Evolutionary conservation across 2,329 filamentous ascomycete species (phyloP).

Genomic region (Fusarium algeriense): DNA sequence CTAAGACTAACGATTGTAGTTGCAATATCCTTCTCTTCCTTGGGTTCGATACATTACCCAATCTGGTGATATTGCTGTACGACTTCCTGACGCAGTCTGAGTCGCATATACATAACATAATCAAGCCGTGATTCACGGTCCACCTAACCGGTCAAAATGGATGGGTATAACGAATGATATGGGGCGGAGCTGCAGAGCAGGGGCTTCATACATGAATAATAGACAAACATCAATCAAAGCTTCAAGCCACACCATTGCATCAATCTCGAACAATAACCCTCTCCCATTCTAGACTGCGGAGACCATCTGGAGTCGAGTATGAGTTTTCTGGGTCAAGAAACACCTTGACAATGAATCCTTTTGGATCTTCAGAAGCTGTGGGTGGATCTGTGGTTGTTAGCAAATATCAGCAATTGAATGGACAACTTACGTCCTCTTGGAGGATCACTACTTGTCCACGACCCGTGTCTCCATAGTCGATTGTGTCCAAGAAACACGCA

Average conservation of each 20-base stretch:
- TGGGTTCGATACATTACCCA: conserved; percentile 99
- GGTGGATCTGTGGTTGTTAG: conserved; percentile 41
- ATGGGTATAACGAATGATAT: conserved; percentile 27
- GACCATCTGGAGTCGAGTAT: conserved; percentile 41
- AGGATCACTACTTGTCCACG: conserved; percentile 41
- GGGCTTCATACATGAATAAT: conserved; percentile 45
- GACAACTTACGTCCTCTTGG: conserved; percentile 48
- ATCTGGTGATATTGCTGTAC: conserved; percentile 94
- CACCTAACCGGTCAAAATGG: conserved; percentile 13
- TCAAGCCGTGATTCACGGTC: conserved; percentile 20
- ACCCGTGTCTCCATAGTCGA: conserved; percentile 43
- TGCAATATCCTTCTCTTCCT: conserved; percentile 97
- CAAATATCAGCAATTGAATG: neutral
- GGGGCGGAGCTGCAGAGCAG: conserved; percentile 36
- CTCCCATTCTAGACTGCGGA: conserved; percentile 47
- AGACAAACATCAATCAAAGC: conserved; percentile 40
- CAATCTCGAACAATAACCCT: conserved; percentile 43
- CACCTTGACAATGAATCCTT: conserved; percentile 53
- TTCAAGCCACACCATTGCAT: neutral
- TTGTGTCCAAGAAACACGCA: conserved; percentile 45
- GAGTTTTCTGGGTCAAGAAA: conserved; percentile 50
- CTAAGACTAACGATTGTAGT: conserved; percentile 60
- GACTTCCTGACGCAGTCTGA: conserved; percentile 89
- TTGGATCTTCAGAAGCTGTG: conserved; percentile 43
- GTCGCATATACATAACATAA: conserved; percentile 30